phyloP scores from a whole-genome alignment of 306 rosid species.

The Quercus robur region DNA sequence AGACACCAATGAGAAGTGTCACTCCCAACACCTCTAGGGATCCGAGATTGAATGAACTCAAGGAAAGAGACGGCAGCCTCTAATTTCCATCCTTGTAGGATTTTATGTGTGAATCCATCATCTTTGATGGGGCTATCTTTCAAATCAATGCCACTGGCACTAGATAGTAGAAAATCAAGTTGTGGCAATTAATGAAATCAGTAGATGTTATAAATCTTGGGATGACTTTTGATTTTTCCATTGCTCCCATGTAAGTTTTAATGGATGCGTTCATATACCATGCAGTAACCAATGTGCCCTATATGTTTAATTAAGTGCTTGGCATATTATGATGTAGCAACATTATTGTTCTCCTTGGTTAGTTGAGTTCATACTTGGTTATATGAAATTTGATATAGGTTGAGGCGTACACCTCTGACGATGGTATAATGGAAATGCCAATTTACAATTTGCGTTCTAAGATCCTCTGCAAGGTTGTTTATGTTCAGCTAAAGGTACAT shows the following conservation, averaged over 20 bases:
- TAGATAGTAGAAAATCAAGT: too few species aligned
- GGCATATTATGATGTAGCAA: conserved; percentile 3
- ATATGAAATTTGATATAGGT: conserved; percentile 40
- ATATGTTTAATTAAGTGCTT: conserved; percentile 1
- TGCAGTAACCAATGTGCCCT: not conserved
- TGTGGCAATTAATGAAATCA: not conserved
- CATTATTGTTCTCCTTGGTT: not conserved
- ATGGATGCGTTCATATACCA: not conserved
- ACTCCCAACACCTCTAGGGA: too few species aligned
- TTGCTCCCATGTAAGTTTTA: not conserved
- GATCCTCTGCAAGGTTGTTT: conserved; percentile 58
- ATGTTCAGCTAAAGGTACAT: conserved; percentile 51
- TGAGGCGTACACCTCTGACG: conserved; percentile 38
- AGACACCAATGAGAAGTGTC: too few species aligned
- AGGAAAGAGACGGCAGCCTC: too few species aligned
- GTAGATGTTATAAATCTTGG: not conserved
- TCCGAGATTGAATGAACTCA: too few species aligned
- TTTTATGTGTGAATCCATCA: too few species aligned
- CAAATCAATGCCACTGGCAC: too few species aligned
- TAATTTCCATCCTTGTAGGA: too few species aligned
- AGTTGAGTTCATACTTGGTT: conserved; percentile 1
- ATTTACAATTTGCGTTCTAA: conserved; percentile 46
- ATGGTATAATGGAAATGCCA: conserved; percentile 41
- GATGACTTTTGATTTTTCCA: not conserved
- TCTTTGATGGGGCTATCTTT: too few species aligned